These are phyloP conservation scores for Medicago ruthenica DNA, from an alignment of 306 rosid genomes.

Conservation along the genomic window DNA sequence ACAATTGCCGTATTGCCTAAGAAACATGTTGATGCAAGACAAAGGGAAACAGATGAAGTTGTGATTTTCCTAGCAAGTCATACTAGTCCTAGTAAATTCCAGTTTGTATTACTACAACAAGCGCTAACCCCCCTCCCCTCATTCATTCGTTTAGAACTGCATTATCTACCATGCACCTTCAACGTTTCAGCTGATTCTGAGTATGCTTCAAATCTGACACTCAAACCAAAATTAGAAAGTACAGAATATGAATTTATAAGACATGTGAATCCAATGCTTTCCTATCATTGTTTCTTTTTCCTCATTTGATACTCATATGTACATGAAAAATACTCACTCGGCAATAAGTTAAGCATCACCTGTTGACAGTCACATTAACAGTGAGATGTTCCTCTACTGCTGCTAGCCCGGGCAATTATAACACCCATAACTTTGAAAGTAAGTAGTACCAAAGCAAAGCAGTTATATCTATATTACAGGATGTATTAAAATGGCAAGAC, in stretches of 20 bases:
- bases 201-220: conserved; percentile 21
- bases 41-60: neutral
- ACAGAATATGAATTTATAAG: neutral
- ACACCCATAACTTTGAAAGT: neutral
- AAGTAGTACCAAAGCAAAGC: neutral
- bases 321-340: neutral
- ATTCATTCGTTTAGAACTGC: neutral
- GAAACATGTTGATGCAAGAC: conserved; percentile 1
- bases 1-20: conserved; percentile 5
- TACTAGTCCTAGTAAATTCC: conserved; percentile 2
- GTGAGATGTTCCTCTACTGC: neutral
- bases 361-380: neutral
- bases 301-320: neutral
- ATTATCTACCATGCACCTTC: conserved; percentile 5
- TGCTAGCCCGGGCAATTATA: neutral
- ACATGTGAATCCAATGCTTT: neutral
- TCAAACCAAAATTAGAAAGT: conserved; percentile 20
- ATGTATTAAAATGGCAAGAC: neutral
- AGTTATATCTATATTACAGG: neutral
- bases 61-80: conserved; percentile 6
- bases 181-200: conserved; percentile 3
- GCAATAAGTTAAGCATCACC: neutral
- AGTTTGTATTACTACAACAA: neutral
- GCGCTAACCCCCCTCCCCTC: neutral
- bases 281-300: neutral